Conservation (phyloP, 306 rosid species). For the Dalbergia cochinchinensis region DNA sequence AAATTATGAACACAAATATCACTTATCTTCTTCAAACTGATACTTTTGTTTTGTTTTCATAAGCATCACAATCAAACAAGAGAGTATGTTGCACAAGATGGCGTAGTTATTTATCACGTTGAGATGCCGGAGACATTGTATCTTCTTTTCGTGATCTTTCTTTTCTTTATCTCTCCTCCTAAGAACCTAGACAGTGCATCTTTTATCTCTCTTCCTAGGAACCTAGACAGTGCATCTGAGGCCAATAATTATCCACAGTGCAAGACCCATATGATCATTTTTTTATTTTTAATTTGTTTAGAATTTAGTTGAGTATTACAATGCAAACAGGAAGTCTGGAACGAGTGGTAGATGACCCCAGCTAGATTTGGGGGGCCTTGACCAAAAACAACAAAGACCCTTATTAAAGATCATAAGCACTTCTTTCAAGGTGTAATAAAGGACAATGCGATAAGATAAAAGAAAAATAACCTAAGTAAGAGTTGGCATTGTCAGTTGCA, state of each 20-base stretch:
- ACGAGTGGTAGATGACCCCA: constrained; percentile 50
- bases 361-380: constrained; percentile 69
- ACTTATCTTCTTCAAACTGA: constrained; percentile 12
- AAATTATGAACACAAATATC: no score
- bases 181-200: constrained; percentile 46
- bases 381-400: constrained; percentile 55
- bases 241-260: constrained; percentile 46
- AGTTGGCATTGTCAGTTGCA: constrained; percentile 88
- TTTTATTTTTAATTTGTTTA: constrained; percentile 34
- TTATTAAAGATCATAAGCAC: constrained; percentile 62
- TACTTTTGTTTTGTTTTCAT: constrained; percentile 20
- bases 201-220: constrained; percentile 26
- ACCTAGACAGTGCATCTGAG: constrained; percentile 47
- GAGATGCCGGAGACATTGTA: constrained; percentile 43
- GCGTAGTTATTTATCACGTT: constrained; percentile 46
- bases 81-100: constrained; percentile 53
- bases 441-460: constrained; percentile 68
- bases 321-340: constrained; percentile 42
- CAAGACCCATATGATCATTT: constrained; percentile 44
- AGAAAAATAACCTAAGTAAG: constrained; percentile 48
- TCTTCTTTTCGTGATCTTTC: constrained; percentile 45
- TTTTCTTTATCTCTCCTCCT: constrained; percentile 18
- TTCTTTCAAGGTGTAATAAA: constrained; percentile 62
- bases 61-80: constrained; percentile 45
- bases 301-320: constrained; percentile 12